Base-by-base conservation (phyloP, 495 filamentous ascomycete genomes). In the Pyronema domesticum region DNA sequence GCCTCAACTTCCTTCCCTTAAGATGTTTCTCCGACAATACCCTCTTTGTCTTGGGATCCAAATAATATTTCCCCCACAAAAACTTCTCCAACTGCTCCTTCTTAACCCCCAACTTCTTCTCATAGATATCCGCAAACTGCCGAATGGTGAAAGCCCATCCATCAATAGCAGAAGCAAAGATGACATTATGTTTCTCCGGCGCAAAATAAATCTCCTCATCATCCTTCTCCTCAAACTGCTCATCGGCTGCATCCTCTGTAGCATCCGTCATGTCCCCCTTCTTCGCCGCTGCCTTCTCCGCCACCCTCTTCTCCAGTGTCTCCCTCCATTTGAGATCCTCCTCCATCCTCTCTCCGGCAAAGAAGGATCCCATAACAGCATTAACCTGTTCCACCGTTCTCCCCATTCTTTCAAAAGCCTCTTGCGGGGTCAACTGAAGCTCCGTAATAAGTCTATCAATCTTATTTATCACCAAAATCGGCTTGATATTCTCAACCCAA, bases 161-260 rank as follows among this genome's bases (percentile, higher is more conserved):
- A 64, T 99, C 91, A 48, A 94, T 82, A 30, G 91, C 91, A 63
- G 88, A 95, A 71, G 87, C 85, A 61, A 99, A 99, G 55, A 99
- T 95, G 65, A 99, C 91, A 63, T 99, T 99, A 59, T 95, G 91
- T 62, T 89, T 94, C 66, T 96, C 93, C 0, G 91, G 91, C 7
- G 89, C 86, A 70, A 99, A 99, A 67, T 99, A 99, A 36, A 99
- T 77, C 65, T 94, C 89, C 61, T 96, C 91, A 65, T 99, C 91
- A 63, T 96, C 91, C 60, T 79, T 81, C 63, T 95, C 91, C 65
- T 95, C 80, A 56, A 85, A 99, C 52, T 84, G 78, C 5, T 68
- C 67, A 9, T 39, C 33, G 5, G 61, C 62, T 11, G 76, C 67
- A 36, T 82, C 79, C 14, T 73, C 70, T 7, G 69, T 66, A 7